Evolutionary conservation across 345 rosid genomes (phyloP).

Genomic region (Sonneratia alba): DNA sequence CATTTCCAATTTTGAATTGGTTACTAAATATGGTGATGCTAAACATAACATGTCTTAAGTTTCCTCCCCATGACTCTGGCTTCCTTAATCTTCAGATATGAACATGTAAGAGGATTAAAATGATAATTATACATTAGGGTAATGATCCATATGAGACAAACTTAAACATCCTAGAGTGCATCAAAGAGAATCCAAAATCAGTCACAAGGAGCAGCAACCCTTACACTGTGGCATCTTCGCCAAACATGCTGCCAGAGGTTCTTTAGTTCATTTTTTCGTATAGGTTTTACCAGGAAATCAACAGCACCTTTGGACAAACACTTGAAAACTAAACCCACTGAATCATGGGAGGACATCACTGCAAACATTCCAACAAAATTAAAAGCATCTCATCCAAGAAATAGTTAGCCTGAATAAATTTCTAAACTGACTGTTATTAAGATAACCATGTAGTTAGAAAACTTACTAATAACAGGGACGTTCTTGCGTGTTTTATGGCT

Average conservation of each 20-base stretch:
- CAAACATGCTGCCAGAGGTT: conserved; percentile 86
- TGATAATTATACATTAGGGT: not conserved
- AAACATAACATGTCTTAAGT: not conserved
- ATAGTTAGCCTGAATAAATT: not conserved
- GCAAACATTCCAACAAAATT: conserved; percentile 16
- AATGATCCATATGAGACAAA: not conserved
- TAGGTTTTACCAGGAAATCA: conserved; percentile 75
- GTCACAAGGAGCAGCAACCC: conserved; percentile 12
- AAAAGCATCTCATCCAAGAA: not conserved
- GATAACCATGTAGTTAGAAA: not conserved
- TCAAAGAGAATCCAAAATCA: conserved; percentile 3
- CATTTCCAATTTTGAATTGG: not conserved
- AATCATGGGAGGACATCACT: conserved; percentile 86
- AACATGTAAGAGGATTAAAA: not conserved
- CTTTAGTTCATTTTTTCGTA: conserved; percentile 77
- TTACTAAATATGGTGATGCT: not conserved
- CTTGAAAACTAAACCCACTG: conserved; percentile 69
- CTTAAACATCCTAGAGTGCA: conserved; percentile 2
- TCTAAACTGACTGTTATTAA: not conserved
- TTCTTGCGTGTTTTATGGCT: conserved; percentile 52
- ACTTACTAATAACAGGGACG: conserved; percentile 66
- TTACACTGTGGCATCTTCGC: conserved; percentile 77
- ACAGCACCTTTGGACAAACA: conserved; percentile 83
- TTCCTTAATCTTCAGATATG: not conserved
- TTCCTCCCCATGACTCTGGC: not conserved